These are phyloP conservation scores for Candida wancherniae DNA, from an alignment of 805 yeast species.

Conservation along the genomic window DNA sequence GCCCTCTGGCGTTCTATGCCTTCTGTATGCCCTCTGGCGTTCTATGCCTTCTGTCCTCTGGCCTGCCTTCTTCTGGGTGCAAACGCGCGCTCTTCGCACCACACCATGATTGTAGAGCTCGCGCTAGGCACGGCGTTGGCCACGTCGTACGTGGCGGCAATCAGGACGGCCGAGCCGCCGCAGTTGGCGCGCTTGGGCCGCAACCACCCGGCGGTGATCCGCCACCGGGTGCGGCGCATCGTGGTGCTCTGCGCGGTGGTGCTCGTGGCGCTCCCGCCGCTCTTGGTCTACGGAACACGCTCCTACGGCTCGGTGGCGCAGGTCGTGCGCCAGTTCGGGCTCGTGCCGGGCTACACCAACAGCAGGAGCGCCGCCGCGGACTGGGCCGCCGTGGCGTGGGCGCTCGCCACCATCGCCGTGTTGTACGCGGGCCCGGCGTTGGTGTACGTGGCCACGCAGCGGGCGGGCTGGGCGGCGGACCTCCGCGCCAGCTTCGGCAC, in stretches of 20 bases:
- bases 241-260: constrained; percentile 26
- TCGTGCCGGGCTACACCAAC: constrained; percentile 31
- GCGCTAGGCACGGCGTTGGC: constrained; percentile 33
- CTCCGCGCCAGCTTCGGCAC: constrained; percentile 19
- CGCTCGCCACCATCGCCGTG: constrained; percentile 10
- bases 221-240: constrained; percentile 37
- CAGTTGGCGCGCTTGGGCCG: constrained; percentile 25
- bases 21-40: too few relatives aligned
- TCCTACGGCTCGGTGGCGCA: too few relatives aligned
- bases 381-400: constrained; percentile 10
- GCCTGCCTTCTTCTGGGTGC: too few relatives aligned
- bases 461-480: constrained; percentile 13
- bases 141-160: constrained; percentile 41
- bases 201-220: constrained; percentile 41
- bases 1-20: too few relatives aligned
- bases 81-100: too few relatives aligned
- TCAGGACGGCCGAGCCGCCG: constrained; percentile 29
- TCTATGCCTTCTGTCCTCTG: too few relatives aligned
- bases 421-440: constrained; percentile 20
- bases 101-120: constrained; percentile 1
- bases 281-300: constrained; percentile 11
- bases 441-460: constrained; percentile 9
- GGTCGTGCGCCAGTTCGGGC: constrained; percentile 24
- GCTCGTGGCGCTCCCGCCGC: constrained; percentile 25
- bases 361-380: constrained; percentile 9